Conservation (phyloP, 495 filamentous ascomycete species). For the Filosporella fistucella region DNA sequence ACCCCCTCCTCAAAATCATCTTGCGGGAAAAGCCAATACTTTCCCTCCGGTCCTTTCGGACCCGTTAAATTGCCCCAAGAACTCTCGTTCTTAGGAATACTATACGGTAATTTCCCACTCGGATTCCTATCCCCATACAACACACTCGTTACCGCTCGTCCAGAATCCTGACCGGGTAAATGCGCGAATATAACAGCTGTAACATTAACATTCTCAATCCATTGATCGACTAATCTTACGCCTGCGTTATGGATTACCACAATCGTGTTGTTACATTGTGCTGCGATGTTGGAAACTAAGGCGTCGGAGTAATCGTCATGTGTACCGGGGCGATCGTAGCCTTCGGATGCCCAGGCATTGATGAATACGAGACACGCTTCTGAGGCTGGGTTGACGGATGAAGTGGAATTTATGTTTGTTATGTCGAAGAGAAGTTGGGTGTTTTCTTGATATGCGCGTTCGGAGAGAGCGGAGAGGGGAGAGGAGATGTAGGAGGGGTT, state of each 20-base stretch:
- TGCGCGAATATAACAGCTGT: slow-evolving; percentile 57
- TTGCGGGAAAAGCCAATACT: slow-evolving; percentile 41
- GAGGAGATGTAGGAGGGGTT: slow-evolving; percentile 28
- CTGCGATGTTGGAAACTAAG: slow-evolving; percentile 51
- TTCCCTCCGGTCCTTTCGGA: slow-evolving; percentile 27
- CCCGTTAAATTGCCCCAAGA: slow-evolving; percentile 45
- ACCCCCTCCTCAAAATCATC: slow-evolving; percentile 59
- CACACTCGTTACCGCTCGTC: slow-evolving; percentile 48
- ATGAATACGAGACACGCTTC: slow-evolving; percentile 63
- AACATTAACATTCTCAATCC: slow-evolving; percentile 55
- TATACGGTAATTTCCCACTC: slow-evolving; percentile 66
- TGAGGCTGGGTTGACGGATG: slow-evolving; percentile 41
- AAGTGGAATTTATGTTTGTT: slow-evolving; percentile 27
- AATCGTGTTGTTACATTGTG: slow-evolving; percentile 54
- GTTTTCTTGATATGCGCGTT: slow-evolving; percentile 46
- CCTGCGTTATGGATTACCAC: slow-evolving; percentile 66
- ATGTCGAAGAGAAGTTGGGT: slow-evolving; percentile 47
- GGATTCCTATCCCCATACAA: slow-evolving; percentile 57
- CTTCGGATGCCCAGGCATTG: slow-evolving; percentile 55
- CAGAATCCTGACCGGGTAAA: slow-evolving; percentile 56
- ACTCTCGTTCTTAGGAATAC: slow-evolving; percentile 53
- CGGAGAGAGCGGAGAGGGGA: slow-evolving; percentile 53
- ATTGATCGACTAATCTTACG: slow-evolving; percentile 61
- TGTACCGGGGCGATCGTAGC: slow-evolving; percentile 36
- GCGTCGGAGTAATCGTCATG: slow-evolving; percentile 42